A percentile compares a stretch with the other conserved stretches of the same genome.
These are phyloP conservation scores for Phaffomyces antillensis DNA, from an alignment of 805 yeast species.

Conservation along the genomic window DNA sequence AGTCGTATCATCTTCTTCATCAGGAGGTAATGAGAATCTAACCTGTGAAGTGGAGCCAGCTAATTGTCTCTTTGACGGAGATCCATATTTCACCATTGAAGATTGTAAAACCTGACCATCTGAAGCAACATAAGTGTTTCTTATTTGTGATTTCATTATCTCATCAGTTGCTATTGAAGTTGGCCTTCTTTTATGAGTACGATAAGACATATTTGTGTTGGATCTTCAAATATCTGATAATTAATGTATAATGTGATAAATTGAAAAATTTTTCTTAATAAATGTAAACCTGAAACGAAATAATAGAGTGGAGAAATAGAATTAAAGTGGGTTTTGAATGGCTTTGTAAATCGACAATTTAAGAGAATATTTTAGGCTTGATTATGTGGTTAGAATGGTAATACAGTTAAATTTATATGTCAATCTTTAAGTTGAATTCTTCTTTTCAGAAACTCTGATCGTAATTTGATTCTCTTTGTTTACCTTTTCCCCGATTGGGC, in stretches of 20 bases:
- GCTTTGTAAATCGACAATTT: neutral
- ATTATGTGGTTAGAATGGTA: too few relatives aligned
- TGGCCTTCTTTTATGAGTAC: conserved; percentile 21
- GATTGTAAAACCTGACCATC: conserved; percentile 23
- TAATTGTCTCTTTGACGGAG: conserved; percentile 21
- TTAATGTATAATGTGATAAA: neutral
- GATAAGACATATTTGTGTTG: conserved; percentile 12
- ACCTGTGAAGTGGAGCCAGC: conserved; percentile 23
- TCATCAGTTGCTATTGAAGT: conserved; percentile 21
- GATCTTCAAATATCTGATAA: neutral
- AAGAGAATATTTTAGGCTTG: too few relatives aligned
- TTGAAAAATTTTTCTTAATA: too few relatives aligned
- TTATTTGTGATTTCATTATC: conserved; percentile 4
- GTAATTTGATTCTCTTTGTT: neutral
- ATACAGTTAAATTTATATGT: neutral
- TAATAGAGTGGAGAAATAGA: too few relatives aligned
- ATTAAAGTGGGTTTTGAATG: neutral
- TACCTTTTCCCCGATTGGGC: conserved; percentile 10
- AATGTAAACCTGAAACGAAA: too few relatives aligned
- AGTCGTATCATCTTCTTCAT: neutral
- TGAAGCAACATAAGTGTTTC: conserved; percentile 18
- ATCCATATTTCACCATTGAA: conserved; percentile 22
- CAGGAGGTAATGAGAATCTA: conserved; percentile 20
- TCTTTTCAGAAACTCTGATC: too few relatives aligned
- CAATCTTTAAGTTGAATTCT: neutral